phyloP scores from a whole-genome alignment of 2,329 filamentous ascomycete species.

The Botrytis fragariae region DNA sequence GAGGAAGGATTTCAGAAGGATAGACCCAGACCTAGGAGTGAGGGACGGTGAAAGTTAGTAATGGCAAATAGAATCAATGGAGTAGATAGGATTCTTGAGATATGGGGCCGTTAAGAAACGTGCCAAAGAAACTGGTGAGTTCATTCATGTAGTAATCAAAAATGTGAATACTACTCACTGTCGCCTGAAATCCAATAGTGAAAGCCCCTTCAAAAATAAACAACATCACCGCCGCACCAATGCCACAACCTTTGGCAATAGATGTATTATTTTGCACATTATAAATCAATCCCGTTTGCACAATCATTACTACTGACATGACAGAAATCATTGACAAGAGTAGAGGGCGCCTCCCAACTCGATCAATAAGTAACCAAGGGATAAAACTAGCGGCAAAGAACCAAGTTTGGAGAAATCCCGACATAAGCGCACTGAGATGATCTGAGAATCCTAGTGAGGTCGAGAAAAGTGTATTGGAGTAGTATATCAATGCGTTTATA shows the following conservation, averaged over 20 bases:
- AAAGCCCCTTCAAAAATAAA: slow-evolving; percentile 63
- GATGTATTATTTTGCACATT: slow-evolving; percentile 41
- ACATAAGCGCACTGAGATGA: slow-evolving; percentile 49
- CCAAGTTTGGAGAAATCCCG: slow-evolving; percentile 52
- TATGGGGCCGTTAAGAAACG: background rate
- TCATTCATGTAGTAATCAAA: background rate
- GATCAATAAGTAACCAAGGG: slow-evolving; percentile 46
- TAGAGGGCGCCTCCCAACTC: slow-evolving; percentile 63
- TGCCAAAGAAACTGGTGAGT: background rate
- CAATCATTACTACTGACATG: slow-evolving; percentile 44
- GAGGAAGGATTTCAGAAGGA: slow-evolving; percentile 56
- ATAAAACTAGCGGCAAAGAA: slow-evolving; percentile 44
- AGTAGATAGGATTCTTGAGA: background rate
- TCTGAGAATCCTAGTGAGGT: slow-evolving; percentile 44
- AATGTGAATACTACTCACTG: slow-evolving; percentile 40
- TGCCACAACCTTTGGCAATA: slow-evolving; percentile 39
- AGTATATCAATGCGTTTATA: slow-evolving; percentile 45
- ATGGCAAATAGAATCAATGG: background rate
- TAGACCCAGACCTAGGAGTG: slow-evolving; percentile 50
- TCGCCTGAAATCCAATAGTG: slow-evolving; percentile 57
- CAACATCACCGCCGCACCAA: slow-evolving; percentile 48
- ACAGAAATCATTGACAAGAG: slow-evolving; percentile 54
- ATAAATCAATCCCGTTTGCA: slow-evolving; percentile 44
- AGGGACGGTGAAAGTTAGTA: background rate
- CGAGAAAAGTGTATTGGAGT: slow-evolving; percentile 47